Evolutionary conservation across 352 stramenopile genomes (phyloP).

Genomic region (Pythium coloratum): DNA sequence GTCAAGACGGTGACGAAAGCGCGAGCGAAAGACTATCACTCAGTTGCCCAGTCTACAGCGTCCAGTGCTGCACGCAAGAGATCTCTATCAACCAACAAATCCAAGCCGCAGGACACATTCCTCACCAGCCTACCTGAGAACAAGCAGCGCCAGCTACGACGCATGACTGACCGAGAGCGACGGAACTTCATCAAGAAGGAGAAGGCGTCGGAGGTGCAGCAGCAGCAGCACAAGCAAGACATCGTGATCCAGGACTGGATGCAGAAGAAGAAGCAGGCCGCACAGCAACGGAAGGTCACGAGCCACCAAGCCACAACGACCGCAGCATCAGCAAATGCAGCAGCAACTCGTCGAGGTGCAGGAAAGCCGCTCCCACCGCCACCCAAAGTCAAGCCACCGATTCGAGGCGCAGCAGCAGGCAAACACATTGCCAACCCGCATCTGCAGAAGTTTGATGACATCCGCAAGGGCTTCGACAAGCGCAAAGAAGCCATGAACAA

Average conservation of each 20-base stretch:
- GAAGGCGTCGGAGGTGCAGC: constrained; percentile 37
- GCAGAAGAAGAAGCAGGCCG: constrained; percentile 62
- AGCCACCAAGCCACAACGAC: constrained; percentile 30
- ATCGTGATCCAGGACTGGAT: constrained; percentile 76
- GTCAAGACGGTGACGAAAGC: constrained; percentile 38
- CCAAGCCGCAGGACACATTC: constrained; percentile 43
- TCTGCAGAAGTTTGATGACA: constrained; percentile 63
- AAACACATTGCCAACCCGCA: constrained; percentile 59
- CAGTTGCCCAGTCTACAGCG: constrained; percentile 13
- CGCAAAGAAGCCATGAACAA: constrained; percentile 55
- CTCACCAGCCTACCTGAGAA: constrained; percentile 60
- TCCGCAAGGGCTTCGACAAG: constrained; percentile 59
- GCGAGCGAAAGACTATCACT: constrained; percentile 12
- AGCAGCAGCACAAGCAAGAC: constrained; percentile 56
- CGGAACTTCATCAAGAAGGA: constrained; percentile 60
- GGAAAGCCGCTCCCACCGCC: constrained; percentile 31
- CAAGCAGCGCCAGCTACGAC: constrained; percentile 59
- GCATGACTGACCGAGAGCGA: constrained; percentile 66
- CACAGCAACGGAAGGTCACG: constrained; percentile 48
- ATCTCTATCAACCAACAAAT: constrained; percentile 23
- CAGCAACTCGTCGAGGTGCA: constrained; percentile 11
- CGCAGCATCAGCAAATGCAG: not conserved
- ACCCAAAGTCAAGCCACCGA: constrained; percentile 45
- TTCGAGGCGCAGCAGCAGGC: constrained; percentile 48
- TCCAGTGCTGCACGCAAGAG: constrained; percentile 35